Percentiles rank a stretch among this genome's conserved stretches.
Evolutionary conservation across 192 early-diverging fungal species (phyloP).

Genomic region (Coemansia sp.): DNA sequence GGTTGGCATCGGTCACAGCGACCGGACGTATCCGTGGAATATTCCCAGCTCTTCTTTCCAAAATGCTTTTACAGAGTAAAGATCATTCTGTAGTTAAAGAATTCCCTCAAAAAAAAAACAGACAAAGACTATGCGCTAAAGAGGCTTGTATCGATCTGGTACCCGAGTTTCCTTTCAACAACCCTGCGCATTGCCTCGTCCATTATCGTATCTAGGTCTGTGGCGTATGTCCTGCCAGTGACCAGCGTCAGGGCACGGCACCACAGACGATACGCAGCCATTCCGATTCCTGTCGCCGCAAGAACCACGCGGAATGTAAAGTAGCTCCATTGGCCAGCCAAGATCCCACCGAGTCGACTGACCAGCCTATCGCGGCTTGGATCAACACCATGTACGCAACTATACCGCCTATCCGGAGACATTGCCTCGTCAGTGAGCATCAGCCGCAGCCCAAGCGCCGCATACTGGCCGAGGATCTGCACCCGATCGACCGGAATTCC

Average conservation of each 20-base stretch:
- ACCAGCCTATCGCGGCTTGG: constrained; percentile 16
- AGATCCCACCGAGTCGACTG: constrained; percentile 7
- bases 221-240: constrained; percentile 17
- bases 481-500: constrained; percentile 88
- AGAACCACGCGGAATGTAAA: constrained; percentile 43
- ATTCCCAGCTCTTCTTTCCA: no score
- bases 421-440: constrained; percentile 43
- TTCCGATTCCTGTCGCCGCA: constrained; percentile 50
- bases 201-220: constrained; percentile 72
- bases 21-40: no score
- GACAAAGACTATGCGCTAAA: constrained; percentile 73
- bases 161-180: constrained; percentile 75
- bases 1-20: no score
- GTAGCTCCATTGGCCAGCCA: constrained; percentile 43
- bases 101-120: neutral
- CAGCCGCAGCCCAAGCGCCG: constrained; percentile 58
- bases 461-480: constrained; percentile 80
- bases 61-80: no score
- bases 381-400: constrained; percentile 13
- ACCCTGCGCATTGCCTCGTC: constrained; percentile 67
- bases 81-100: neutral
- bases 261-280: constrained; percentile 37
- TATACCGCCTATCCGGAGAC: constrained; percentile 20
- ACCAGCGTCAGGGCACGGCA: constrained; percentile 16
- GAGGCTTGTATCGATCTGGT: constrained; percentile 69